Base-by-base conservation (phyloP, 2,329 filamentous ascomycete species). In the Aspergillus thermomutatus region DNA sequence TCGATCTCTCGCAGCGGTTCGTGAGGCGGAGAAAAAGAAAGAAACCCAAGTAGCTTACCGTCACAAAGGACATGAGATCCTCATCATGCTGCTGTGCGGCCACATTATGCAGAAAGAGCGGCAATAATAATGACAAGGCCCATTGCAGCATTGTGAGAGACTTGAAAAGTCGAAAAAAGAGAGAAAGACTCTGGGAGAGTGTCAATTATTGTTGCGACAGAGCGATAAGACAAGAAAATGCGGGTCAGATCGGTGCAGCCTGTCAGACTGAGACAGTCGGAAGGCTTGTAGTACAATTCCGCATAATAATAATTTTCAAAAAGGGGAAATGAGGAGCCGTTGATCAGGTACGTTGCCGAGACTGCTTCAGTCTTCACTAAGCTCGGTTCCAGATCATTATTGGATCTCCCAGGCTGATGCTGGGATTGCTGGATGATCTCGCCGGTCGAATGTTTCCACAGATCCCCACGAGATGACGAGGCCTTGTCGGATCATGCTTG, bases 61-160 rank as follows among this genome's bases (percentile, higher is more conserved):
- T 63, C 31, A 59, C 55, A 54, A 63, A 63, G 23, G 61, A 60
- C 40, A 45, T 53, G 3, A 63, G 47, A 47, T 63, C 61, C 11
- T 55, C 54, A 52, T 60, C 58, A n/a, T 50, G 46, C 28, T 31
- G 21, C 21, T 56, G 50, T 28, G 54, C 57, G 26, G 45, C 47
- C 14, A 49, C 52, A 26, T 41, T 52, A 51, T 57, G 52, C 25
- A 57, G 48, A 5, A 52, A 52, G n/a, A 57, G 43, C 37, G 52
- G 31, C 23, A 53, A 21, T 14, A 59, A 43, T 40, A 48, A 40
- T 23, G 23, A 21, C 19, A 11, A 46, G 11, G 19, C 21, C 21
- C 21, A 23, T 14, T 11, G 21, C 43, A 46, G n/a, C 43, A 46
- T 23, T 5, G 21, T 23, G 21, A 23, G 43, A 23, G 21, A 26